Evolutionary conservation across 495 filamentous ascomycete species (phyloP).

Genomic region (Evansstolkia leycettana): DNA sequence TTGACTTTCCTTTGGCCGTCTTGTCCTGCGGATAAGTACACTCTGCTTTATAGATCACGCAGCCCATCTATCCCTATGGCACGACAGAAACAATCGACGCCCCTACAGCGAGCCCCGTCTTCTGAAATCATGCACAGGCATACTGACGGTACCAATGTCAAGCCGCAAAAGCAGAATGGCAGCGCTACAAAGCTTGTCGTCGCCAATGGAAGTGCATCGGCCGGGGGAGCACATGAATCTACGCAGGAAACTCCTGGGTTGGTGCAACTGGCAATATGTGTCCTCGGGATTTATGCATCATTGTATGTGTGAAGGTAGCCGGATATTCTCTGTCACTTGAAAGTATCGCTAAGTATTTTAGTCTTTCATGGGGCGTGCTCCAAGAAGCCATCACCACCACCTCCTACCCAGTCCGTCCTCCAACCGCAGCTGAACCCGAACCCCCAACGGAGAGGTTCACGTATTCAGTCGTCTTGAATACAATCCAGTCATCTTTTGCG

Average conservation of each 20-base stretch:
- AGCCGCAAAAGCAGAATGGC: conserved; percentile 17
- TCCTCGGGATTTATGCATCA: conserved; percentile 86
- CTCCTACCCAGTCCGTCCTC: conserved; percentile 42
- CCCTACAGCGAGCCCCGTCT: conserved; percentile 52
- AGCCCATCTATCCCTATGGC: conserved; percentile 49
- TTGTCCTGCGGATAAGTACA: not conserved
- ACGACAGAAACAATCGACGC: conserved; percentile 55
- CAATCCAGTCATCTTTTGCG: conserved; percentile 87
- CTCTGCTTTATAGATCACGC: not conserved
- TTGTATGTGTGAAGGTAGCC: conserved; percentile 53
- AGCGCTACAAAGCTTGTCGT: conserved; percentile 5
- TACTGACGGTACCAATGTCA: conserved; percentile 17
- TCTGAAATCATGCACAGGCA: conserved; percentile 42
- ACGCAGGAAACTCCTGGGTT: conserved; percentile 36
- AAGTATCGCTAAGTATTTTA: conserved; percentile 17
- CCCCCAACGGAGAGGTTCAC: conserved; percentile 58
- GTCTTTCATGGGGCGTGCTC: conserved; percentile 87
- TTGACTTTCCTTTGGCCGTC: not conserved
- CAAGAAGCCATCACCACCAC: conserved; percentile 97
- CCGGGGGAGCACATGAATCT: conserved; percentile 14
- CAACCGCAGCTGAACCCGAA: conserved; percentile 38
- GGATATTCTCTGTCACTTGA: not conserved
- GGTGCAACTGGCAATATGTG: conserved; percentile 69
- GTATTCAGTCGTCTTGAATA: conserved; percentile 89
- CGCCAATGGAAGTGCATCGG: conserved; percentile 28